A percentile compares a stretch with the other conserved stretches of the same genome.
Evolutionary conservation across 768 basidiomycete species (phyloP).

Genomic region (Suillus cothurnatus): DNA sequence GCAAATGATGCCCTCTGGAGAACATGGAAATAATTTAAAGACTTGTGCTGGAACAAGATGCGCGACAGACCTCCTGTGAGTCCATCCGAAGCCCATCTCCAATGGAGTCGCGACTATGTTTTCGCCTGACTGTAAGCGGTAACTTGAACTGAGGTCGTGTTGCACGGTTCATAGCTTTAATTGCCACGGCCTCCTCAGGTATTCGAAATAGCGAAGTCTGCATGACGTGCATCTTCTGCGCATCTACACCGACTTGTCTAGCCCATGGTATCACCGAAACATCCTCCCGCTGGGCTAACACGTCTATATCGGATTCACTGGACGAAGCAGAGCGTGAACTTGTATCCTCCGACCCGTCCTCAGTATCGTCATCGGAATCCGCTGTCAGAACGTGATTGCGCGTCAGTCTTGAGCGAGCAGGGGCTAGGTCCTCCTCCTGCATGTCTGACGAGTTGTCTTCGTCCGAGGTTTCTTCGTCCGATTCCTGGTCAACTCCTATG

Average conservation of each 20-base stretch:
- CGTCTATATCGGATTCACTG: conserved; percentile 25
- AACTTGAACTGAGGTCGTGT: conserved; percentile 37
- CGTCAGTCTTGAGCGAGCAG: conserved; percentile 26
- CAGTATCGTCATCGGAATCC: conserved; percentile 56
- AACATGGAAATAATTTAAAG: conserved; percentile 4
- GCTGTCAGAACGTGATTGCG: conserved; percentile 52
- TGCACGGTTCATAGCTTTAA: conserved; percentile 54
- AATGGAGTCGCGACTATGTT: conserved; percentile 79
- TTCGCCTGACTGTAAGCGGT: conserved; percentile 50
- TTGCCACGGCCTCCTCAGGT: conserved; percentile 70
- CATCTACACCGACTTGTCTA: conserved; percentile 73
- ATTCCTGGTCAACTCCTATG: conserved; percentile 36
- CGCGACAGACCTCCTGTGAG: conserved; percentile 56
- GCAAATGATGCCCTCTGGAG: conserved; percentile 78
- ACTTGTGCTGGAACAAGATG: conserved; percentile 9
- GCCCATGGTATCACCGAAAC: conserved; percentile 70
- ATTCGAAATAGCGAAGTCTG: conserved; percentile 83
- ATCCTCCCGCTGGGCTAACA: conserved; percentile 35
- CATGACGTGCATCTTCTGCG: conserved; percentile 92
- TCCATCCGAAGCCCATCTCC: conserved; percentile 66
- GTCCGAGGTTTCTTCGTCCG: conserved; percentile 41
- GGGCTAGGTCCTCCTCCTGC: conserved; percentile 51
- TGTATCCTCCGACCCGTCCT: conserved; percentile 44
- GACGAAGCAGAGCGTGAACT: conserved; percentile 35
- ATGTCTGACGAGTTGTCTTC: conserved; percentile 44